Base-by-base conservation (phyloP, 2,329 filamentous ascomycete species). In the Lachnellula suecica region DNA sequence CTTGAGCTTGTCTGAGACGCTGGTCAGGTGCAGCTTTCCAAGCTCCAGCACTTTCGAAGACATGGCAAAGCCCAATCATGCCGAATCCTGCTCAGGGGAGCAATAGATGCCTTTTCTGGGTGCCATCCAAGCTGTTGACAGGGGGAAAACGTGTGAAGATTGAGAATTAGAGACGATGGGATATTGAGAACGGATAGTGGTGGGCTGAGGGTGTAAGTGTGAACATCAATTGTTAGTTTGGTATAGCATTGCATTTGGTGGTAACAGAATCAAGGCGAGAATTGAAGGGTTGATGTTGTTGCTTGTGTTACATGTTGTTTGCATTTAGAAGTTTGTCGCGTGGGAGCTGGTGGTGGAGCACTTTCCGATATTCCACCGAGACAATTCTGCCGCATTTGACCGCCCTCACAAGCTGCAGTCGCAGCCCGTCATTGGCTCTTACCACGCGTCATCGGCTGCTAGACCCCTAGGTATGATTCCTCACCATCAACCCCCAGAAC, bases 51-150 rank as follows among this genome's bases (percentile, higher is more conserved):
- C 24, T 37, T 41, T 59, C 10, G 23, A 29, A 46, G 54, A 37
- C 62, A 64, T 64, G 24, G n/a, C 42, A 44, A 35, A 9, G 42
- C 20, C 46, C 23, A 31, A 45, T 42, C 55, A 58, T 50, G 15
- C 38, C 38, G 17, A 17, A n/a, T n/a, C n/a, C n/a, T n/a, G n/a
- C n/a, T n/a, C n/a, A n/a, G n/a, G 15, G 23, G 17, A 41, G 34
- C 31, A 42, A 19, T 23, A 35, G 17, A 8, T 13, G 34, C 17
- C 8, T 23, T 11, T 52, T 35, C n/a, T n/a, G n/a, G 31, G 17
- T 22, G 25, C 24, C 15, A 44, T 41, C 25, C 40, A 17, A 40
- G 5, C 2, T 17, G 27, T 20, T 19, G 31, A 11, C 25, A 23
- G 20, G 8, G 25, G 20, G 40, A 43, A 43, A 23, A 25, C n/a